Base-by-base conservation (phyloP, 2,329 filamentous ascomycete species). In the Dactylonectria macrodidyma region DNA sequence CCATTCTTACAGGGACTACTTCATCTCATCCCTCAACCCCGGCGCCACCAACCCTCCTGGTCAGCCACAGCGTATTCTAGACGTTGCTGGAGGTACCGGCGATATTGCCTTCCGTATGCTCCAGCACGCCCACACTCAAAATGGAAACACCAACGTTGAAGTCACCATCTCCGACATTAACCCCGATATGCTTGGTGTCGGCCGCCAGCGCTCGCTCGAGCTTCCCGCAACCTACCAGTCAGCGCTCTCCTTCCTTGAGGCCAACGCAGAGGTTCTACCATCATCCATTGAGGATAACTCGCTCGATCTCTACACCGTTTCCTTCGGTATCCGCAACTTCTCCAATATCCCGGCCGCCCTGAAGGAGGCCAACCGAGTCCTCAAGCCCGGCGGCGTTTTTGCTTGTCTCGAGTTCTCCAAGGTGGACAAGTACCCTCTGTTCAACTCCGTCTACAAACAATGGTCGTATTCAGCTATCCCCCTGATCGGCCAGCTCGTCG, bases 61-160 rank as follows among this genome's bases (percentile, higher is more conserved):
- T 36, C 74, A 81, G 1, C 83, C 87, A 1, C 88, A 90, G 85
- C 83, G 94, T 76, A 96, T 99, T 80, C 92, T 99, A 78, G 96
- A 99, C 83, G 94, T 99, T 59, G 96, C 97, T 46, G 96, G 97
- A 78, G 96, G 96, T 76, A 98, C 96, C 5, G 96, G 96, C 73
- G 96, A 99, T 83, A 98, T 99, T 78, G 96, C 96, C 65, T 98
- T 98, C 85, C 95, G 96, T 74, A 92, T 98, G 86, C 91, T 99
- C 62, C 92, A 95, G 83, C 94, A 97, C 79, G 91, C 94, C 26
- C 95, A 98, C 85, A 82, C 87, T 76, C 94, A 97, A 85, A 84
- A 89, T 78, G 78, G 74, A 67, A 95, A 97, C 83, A 88, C 90
- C 19, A 87, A 92, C 75, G 93, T 95, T 6, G 91, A 89, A 79